A percentile compares a stretch with the other conserved stretches of the same genome.
These are phyloP conservation scores for Elsinoe necatrix DNA, from an alignment of 2,329 filamentous ascomycete genomes.

Conservation along the genomic window DNA sequence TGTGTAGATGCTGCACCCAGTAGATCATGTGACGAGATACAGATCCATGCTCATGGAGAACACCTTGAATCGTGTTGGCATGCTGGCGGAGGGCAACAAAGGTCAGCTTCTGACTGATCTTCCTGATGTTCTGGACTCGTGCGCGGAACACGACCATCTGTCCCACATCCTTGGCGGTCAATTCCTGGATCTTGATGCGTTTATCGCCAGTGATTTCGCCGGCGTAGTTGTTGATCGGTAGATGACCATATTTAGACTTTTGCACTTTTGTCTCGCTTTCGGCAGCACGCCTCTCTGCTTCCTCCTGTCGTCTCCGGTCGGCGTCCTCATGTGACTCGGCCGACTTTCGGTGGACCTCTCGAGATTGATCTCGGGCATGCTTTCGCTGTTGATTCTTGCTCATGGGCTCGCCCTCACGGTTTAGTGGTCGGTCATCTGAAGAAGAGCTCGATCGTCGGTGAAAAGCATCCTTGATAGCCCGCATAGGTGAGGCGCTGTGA, in stretches of 20 bases:
- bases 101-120: slow-evolving; percentile 71
- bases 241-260: slow-evolving; percentile 49
- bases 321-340: slow-evolving; percentile 38
- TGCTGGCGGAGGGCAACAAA: slow-evolving; percentile 84
- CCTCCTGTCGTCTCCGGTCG: slow-evolving; percentile 39
- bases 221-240: slow-evolving; percentile 52
- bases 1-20: slow-evolving; percentile 75
- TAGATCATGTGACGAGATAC: slow-evolving; percentile 69
- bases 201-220: slow-evolving; percentile 41
- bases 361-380: slow-evolving; percentile 37
- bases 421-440: slow-evolving; percentile 35
- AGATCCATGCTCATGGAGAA: slow-evolving; percentile 56
- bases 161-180: slow-evolving; percentile 47
- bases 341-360: slow-evolving; percentile 38
- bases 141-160: slow-evolving; percentile 59
- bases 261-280: slow-evolving; percentile 51
- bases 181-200: slow-evolving; percentile 43
- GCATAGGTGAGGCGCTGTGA: slow-evolving; percentile 9
- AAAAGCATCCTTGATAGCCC: slow-evolving; percentile 10
- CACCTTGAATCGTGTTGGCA: slow-evolving; percentile 73
- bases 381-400: slow-evolving; percentile 44
- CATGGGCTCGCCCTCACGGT: slow-evolving; percentile 43
- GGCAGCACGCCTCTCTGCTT: slow-evolving; percentile 41
- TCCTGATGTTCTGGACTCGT: slow-evolving; percentile 68
- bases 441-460: slow-evolving; percentile 25